Evolutionary conservation across 176 grass and related monocot species (phyloP).

Genomic region (Cymbopogon citratus): DNA sequence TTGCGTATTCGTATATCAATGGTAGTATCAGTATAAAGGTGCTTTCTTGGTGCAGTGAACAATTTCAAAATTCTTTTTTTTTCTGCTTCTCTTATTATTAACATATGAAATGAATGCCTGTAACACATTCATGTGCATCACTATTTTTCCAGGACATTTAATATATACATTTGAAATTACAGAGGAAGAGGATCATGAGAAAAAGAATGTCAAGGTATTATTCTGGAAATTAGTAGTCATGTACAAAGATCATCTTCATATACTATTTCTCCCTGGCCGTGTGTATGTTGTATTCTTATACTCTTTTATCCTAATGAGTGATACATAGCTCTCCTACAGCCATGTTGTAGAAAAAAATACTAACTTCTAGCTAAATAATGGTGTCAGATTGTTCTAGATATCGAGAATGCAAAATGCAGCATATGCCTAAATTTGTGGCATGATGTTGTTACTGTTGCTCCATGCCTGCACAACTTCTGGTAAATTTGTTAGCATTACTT

Average conservation of each 20-base stretch:
- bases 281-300: background rate
- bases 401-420: slow-evolving; percentile 97
- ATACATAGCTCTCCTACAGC: background rate
- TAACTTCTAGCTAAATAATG: slow-evolving; percentile 29
- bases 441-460: slow-evolving; percentile 95
- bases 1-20: background rate
- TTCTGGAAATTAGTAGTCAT: background rate
- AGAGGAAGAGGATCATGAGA: slow-evolving; percentile 30
- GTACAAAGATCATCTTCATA: background rate
- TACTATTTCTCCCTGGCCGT: background rate
- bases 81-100: background rate
- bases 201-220: slow-evolving; percentile 58
- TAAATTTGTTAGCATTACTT: slow-evolving; percentile 36
- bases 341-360: background rate
- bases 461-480: slow-evolving; percentile 97
- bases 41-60: background rate
- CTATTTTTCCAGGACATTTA: slow-evolving; percentile 55
- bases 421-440: slow-evolving; percentile 99
- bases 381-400: slow-evolving; percentile 71
- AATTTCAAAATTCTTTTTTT: background rate
- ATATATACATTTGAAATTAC: slow-evolving; percentile 73
- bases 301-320: background rate
- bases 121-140: background rate
- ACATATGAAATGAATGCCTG: slow-evolving; percentile 12
- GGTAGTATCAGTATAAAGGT: background rate